A percentile compares a stretch with the other conserved stretches of the same genome.
phyloP scores from a whole-genome alignment of 2,329 filamentous ascomycete species.

The Pyrenochaeta sp. region DNA sequence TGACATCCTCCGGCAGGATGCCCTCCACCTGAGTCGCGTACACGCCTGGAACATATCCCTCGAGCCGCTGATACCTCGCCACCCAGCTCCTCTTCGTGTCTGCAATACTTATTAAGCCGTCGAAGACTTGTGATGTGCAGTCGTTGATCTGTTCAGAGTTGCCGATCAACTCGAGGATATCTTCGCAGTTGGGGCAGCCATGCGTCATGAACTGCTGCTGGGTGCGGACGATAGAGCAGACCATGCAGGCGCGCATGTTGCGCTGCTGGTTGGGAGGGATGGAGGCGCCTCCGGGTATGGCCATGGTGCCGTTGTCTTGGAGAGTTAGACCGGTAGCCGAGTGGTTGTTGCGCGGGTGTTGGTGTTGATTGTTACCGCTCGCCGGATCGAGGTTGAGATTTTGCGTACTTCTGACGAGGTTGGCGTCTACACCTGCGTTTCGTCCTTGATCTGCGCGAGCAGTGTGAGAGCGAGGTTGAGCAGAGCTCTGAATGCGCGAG shows the following conservation, averaged over 20 bases:
- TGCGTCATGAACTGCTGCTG: conserved; percentile 80
- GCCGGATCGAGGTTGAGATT: background rate
- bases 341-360: conserved; percentile 2
- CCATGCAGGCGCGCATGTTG: conserved; percentile 95
- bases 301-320: conserved; percentile 35
- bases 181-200: conserved; percentile 97
- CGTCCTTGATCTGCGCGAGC: background rate
- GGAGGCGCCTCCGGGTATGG: conserved; percentile 62
- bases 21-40: conserved; percentile 97
- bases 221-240: conserved; percentile 93
- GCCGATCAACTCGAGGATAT: conserved; percentile 83
- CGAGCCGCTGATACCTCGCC: conserved; percentile 92
- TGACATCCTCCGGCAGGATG: conserved; percentile 67
- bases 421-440: conserved; percentile 3
- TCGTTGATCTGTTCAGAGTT: conserved; percentile 83
- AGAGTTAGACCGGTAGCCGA: background rate
- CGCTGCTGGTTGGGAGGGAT: conserved; percentile 79
- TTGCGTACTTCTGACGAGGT: background rate
- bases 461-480: conserved; percentile 1
- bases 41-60: conserved; percentile 85
- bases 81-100: conserved; percentile 91
- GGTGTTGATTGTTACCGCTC: background rate
- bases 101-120: conserved; percentile 85
- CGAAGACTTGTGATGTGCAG: conserved; percentile 96
- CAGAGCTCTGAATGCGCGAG: background rate